phyloP scores from a whole-genome alignment of 768 basidiomycete genomes.

The Collybia nuda region DNA sequence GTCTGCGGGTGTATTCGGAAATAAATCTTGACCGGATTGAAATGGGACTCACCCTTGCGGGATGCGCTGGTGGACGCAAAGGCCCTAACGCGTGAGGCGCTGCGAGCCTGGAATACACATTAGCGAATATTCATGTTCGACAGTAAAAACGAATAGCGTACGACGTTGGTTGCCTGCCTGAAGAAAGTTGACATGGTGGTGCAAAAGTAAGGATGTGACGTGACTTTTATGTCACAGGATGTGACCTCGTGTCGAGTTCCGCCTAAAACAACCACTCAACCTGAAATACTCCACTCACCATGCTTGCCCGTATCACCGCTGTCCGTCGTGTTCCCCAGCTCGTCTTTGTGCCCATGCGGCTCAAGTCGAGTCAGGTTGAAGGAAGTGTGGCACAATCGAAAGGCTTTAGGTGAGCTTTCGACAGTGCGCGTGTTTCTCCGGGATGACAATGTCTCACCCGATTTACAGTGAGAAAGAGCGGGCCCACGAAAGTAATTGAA shows the following conservation, averaged over 20 bases:
- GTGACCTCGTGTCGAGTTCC: slow-evolving; percentile 14
- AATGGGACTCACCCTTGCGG: slow-evolving; percentile 58
- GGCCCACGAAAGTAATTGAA: slow-evolving; percentile 54
- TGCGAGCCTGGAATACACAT: slow-evolving; percentile 42
- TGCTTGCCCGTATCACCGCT: slow-evolving; percentile 42
- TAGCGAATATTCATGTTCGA: slow-evolving; percentile 1
- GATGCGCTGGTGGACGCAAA: slow-evolving; percentile 60
- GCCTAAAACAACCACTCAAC: slow-evolving; percentile 12
- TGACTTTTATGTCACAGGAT: slow-evolving; percentile 33
- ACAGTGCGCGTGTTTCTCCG: slow-evolving; percentile 16
- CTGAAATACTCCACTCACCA: slow-evolving; percentile 22
- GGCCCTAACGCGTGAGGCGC: slow-evolving; percentile 48
- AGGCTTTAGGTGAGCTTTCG: slow-evolving; percentile 55
- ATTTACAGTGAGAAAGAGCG: slow-evolving; percentile 65
- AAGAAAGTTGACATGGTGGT: slow-evolving; percentile 69
- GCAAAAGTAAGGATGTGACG: slow-evolving; percentile 43
- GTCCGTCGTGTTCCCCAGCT: slow-evolving; percentile 41
- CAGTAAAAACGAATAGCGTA: slow-evolving; percentile 26
- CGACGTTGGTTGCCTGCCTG: slow-evolving; percentile 54
- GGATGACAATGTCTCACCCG: slow-evolving; percentile 11
- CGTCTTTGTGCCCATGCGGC: slow-evolving; percentile 32
- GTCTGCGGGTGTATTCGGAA: slow-evolving; percentile 62
- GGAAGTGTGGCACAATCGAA: slow-evolving; percentile 62
- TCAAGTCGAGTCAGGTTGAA: slow-evolving; percentile 42
- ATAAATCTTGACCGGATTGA: slow-evolving; percentile 12